Conservation (phyloP, 352 stramenopile genomes). For the Bremia lactucae region DNA sequence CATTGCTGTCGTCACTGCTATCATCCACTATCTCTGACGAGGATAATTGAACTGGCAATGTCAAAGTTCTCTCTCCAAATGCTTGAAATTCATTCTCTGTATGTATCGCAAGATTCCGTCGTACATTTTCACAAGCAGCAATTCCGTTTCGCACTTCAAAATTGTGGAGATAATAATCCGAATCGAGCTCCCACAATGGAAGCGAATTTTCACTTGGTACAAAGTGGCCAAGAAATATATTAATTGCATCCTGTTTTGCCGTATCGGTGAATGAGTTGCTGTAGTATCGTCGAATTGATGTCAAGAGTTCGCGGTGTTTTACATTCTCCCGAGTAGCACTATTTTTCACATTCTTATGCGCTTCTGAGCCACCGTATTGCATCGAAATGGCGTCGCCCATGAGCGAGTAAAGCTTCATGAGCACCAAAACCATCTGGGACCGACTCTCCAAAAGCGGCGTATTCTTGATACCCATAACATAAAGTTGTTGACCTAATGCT, state of each 20-base stretch:
- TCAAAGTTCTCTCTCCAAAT: slow-evolving; percentile 21
- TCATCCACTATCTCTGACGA: slow-evolving; percentile 23
- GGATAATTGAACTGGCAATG: slow-evolving; percentile 18
- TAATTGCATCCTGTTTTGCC: slow-evolving; percentile 98
- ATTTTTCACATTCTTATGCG: slow-evolving; percentile 97
- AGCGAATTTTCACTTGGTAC: slow-evolving; percentile 52
- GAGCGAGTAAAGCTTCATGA: slow-evolving; percentile 98
- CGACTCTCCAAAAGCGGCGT: slow-evolving; percentile 70
- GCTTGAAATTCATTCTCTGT: slow-evolving; percentile 48
- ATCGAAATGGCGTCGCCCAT: slow-evolving; percentile 98
- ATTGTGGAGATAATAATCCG: slow-evolving; percentile 88
- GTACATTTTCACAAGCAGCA: slow-evolving; percentile 48
- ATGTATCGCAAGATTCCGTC: slow-evolving; percentile 49
- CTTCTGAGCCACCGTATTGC: slow-evolving; percentile 98
- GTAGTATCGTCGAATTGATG: slow-evolving; percentile 98
- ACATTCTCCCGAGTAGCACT: slow-evolving; percentile 73
- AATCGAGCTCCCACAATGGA: slow-evolving; percentile 77
- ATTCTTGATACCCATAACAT: slow-evolving; percentile 94
- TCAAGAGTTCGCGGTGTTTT: slow-evolving; percentile 95
- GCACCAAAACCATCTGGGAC: slow-evolving; percentile 90
- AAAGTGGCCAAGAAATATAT: slow-evolving; percentile 96
- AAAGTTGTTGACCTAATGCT: slow-evolving; percentile 92
- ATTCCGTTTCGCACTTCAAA: slow-evolving; percentile 73
- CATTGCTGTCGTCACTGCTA: slow-evolving; percentile 15
- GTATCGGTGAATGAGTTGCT: slow-evolving; percentile 99